Conservation (phyloP, 1,139 yeast genomes). For the Debaryomyces coudertii region DNA sequence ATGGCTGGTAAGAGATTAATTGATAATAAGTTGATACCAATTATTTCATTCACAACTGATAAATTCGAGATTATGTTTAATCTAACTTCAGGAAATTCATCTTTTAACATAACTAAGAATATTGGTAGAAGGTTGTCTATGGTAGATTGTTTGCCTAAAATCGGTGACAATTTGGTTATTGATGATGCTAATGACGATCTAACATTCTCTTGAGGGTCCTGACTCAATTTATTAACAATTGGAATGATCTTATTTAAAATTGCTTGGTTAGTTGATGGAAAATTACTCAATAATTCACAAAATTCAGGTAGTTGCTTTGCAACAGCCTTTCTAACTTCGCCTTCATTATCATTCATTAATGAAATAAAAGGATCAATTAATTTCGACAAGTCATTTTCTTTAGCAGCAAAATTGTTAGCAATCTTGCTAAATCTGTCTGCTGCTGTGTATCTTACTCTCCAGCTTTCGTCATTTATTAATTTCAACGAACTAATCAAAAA, state of each 20-base stretch:
- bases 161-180: slow-evolving; percentile 83
- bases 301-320: slow-evolving; percentile 90
- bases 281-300: slow-evolving; percentile 54
- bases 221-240: slow-evolving; percentile 77
- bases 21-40: slow-evolving; percentile 86
- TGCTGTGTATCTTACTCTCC: slow-evolving; percentile 98
- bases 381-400: slow-evolving; percentile 53
- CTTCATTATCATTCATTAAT: slow-evolving; percentile 89
- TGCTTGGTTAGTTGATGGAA: slow-evolving; percentile 48
- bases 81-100: slow-evolving; percentile 95
- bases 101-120: slow-evolving; percentile 90
- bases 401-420: slow-evolving; percentile 63
- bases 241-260: slow-evolving; percentile 79
- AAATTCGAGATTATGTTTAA: slow-evolving; percentile 90
- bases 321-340: slow-evolving; percentile 93
- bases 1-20: slow-evolving; percentile 93
- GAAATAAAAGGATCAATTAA: slow-evolving; percentile 72
- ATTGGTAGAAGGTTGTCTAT: slow-evolving; percentile 84
- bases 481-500: slow-evolving; percentile 60
- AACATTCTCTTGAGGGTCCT: slow-evolving; percentile 91
- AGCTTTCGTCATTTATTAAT: slow-evolving; percentile 84
- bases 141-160: slow-evolving; percentile 83
- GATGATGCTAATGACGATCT: slow-evolving; percentile 91
- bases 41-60: slow-evolving; percentile 89
- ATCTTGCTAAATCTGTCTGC: slow-evolving; percentile 86